Conservation (phyloP, 768 basidiomycete species). For the Crucibulum laeve region DNA sequence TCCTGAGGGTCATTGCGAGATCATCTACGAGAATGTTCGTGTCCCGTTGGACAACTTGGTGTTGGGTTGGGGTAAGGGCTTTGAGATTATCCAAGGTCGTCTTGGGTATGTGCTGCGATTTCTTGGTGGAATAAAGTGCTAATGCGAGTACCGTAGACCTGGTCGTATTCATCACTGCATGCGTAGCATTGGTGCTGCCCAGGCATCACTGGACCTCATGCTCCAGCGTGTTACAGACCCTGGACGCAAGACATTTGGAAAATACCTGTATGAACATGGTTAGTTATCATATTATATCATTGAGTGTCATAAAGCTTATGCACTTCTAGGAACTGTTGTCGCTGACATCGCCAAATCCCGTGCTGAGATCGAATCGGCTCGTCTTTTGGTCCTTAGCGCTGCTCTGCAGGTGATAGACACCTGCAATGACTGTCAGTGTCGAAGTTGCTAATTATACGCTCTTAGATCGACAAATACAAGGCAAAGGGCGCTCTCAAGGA, state of each 20-base stretch:
- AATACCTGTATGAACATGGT: conserved; percentile 90
- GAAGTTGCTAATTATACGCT: conserved; percentile 1
- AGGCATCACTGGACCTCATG: conserved; percentile 81
- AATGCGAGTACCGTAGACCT: conserved; percentile 44
- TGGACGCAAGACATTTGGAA: conserved; percentile 88
- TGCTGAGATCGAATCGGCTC: conserved; percentile 86
- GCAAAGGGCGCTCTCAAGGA: conserved; percentile 97
- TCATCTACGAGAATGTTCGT: conserved; percentile 91
- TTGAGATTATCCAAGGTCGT: conserved; percentile 97
- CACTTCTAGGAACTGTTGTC: conserved; percentile 68
- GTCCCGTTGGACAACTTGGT: conserved; percentile 82
- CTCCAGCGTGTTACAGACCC: conserved; percentile 93
- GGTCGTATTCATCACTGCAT: conserved; percentile 98
- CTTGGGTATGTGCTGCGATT: conserved; percentile 57
- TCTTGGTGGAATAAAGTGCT: neutral
- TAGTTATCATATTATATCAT: conserved; percentile 9
- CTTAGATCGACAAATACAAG: conserved; percentile 81
- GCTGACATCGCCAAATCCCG: conserved; percentile 89
- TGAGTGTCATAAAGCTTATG: neutral
- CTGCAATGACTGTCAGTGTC: neutral
- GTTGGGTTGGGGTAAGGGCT: conserved; percentile 91
- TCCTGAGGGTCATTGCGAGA: conserved; percentile 94
- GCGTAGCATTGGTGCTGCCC: conserved; percentile 91
- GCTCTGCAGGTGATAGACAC: conserved; percentile 70
- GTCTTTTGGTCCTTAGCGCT: conserved; percentile 88